Percentiles rank a stretch among this genome's conserved stretches.
phyloP scores from a whole-genome alignment of 106 monocot species.

The Dendrobium chrysotoxum region DNA sequence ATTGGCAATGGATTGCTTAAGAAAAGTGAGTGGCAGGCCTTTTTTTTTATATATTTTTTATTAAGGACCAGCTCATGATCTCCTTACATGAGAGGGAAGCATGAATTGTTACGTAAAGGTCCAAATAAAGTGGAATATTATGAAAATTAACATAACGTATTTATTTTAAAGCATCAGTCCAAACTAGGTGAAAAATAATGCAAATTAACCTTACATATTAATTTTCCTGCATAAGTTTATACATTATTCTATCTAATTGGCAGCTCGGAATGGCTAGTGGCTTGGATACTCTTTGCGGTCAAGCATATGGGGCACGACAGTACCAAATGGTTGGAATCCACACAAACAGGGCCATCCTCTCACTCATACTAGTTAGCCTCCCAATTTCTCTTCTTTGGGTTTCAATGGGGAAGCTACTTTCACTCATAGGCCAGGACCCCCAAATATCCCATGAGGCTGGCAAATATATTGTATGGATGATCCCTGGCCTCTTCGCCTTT shows the following conservation, averaged over 20 bases:
- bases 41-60: too few relatives aligned
- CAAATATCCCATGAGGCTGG: slow-evolving; percentile 28
- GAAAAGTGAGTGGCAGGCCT: too few relatives aligned
- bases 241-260: background rate
- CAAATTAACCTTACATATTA: too few relatives aligned
- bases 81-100: too few relatives aligned
- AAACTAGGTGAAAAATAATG: too few relatives aligned
- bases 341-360: slow-evolving; percentile 34
- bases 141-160: too few relatives aligned
- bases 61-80: too few relatives aligned
- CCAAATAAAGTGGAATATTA: too few relatives aligned
- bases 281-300: slow-evolving; percentile 46
- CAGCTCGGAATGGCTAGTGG: slow-evolving; percentile 53
- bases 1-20: too few relatives aligned
- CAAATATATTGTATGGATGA: slow-evolving; percentile 29
- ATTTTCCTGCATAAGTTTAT: background rate
- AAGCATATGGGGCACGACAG: slow-evolving; percentile 50
- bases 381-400: slow-evolving; percentile 28
- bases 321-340: slow-evolving; percentile 32
- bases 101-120: too few relatives aligned
- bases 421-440: slow-evolving; percentile 24
- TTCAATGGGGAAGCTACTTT: slow-evolving; percentile 21
- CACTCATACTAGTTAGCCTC: slow-evolving; percentile 25
- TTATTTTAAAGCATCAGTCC: too few relatives aligned
- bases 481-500: slow-evolving; percentile 38